Conservation (phyloP, 2,329 filamentous ascomycete genomes). For the Fusarium temperatum region DNA sequence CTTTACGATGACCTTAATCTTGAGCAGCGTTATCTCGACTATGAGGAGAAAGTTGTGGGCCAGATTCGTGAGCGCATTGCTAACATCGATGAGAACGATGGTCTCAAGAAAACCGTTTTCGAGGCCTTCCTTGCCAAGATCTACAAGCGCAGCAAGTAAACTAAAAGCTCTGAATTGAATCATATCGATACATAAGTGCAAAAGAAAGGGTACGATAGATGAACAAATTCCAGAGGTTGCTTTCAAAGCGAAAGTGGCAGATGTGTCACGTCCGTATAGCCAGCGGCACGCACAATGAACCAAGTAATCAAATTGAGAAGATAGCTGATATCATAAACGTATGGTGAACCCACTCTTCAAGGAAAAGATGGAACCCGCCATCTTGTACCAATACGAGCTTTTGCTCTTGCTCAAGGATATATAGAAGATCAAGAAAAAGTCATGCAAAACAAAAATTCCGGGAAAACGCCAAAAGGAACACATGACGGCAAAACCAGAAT, state of each 20-base stretch:
- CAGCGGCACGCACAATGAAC: slow-evolving; percentile 27
- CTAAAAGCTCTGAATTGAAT: not conserved
- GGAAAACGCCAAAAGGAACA: slow-evolving; percentile 8
- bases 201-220: not conserved
- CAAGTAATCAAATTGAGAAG: not conserved
- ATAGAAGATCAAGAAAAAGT: slow-evolving; percentile 6
- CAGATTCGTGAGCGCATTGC: slow-evolving; percentile 81
- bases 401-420: not conserved
- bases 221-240: slow-evolving; percentile 9
- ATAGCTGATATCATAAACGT: not conserved
- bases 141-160: slow-evolving; percentile 95
- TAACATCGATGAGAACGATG: slow-evolving; percentile 83
- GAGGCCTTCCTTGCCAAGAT: slow-evolving; percentile 94
- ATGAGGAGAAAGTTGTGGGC: slow-evolving; percentile 86
- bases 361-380: slow-evolving; percentile 9
- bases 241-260: slow-evolving; percentile 2
- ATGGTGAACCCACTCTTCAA: not conserved
- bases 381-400: not conserved
- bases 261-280: slow-evolving; percentile 19
- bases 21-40: slow-evolving; percentile 83
- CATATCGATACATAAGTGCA: slow-evolving; percentile 6
- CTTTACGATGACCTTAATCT: slow-evolving; percentile 88
- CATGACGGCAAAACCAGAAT: not conserved
- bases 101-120: slow-evolving; percentile 90
- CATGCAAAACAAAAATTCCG: not conserved